These are phyloP conservation scores for Tulasnella sp. DNA, from an alignment of 768 basidiomycete species.

Conservation along the genomic window DNA sequence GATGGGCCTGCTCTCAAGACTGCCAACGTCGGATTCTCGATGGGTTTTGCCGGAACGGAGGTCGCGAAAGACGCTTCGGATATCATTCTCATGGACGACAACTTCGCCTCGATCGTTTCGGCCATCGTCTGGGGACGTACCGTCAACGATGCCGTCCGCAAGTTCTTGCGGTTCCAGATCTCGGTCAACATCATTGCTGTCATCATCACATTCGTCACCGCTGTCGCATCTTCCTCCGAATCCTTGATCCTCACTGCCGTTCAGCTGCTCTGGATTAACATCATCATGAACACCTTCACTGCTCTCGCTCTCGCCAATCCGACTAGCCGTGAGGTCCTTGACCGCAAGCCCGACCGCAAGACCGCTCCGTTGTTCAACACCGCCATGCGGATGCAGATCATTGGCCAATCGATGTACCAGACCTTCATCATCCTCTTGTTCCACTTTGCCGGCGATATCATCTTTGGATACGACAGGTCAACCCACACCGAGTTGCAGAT, in stretches of 20 bases:
- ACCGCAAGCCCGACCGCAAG: slow-evolving; percentile 88
- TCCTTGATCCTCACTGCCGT: slow-evolving; percentile 88
- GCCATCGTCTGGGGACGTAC: slow-evolving; percentile 99
- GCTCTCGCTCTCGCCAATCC: slow-evolving; percentile 96
- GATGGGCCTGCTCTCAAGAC: slow-evolving; percentile 95
- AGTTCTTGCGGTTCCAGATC: slow-evolving; percentile 94
- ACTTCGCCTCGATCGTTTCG: slow-evolving; percentile 90
- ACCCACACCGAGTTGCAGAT: slow-evolving; percentile 27
- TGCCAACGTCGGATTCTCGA: slow-evolving; percentile 93
- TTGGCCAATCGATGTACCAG: slow-evolving; percentile 84
- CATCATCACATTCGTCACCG: slow-evolving; percentile 83
- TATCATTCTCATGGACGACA: slow-evolving; percentile 97
- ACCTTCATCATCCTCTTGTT: slow-evolving; percentile 74
- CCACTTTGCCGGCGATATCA: slow-evolving; percentile 71
- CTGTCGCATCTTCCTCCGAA: slow-evolving; percentile 70
- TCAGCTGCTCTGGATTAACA: slow-evolving; percentile 96
- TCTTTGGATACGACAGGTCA: slow-evolving; percentile 48
- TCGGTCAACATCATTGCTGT: slow-evolving; percentile 95
- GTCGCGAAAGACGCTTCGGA: slow-evolving; percentile 99
- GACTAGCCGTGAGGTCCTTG: slow-evolving; percentile 66
- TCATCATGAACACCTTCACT: slow-evolving; percentile 98
- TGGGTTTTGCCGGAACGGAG: slow-evolving; percentile 95
- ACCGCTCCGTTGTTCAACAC: slow-evolving; percentile 81
- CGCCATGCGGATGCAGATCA: slow-evolving; percentile 95
- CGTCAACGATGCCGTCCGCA: slow-evolving; percentile 94